A percentile compares a stretch with the other conserved stretches of the same genome.
Conservation (phyloP, 2,329 filamentous ascomycete genomes). For the Talaromyces albobiverticillius region DNA sequence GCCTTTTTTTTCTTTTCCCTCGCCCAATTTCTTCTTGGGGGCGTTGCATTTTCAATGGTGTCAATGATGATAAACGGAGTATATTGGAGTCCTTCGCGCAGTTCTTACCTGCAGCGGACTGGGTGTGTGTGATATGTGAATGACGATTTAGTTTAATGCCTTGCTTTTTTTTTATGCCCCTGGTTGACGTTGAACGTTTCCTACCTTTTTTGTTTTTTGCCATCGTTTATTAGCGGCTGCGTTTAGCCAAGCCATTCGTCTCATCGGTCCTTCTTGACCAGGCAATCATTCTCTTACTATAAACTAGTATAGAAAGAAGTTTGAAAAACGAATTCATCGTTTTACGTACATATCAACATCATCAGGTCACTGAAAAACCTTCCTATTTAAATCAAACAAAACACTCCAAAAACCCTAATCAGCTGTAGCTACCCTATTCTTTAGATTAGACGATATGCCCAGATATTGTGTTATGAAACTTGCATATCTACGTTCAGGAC, state of each 20-base stretch:
- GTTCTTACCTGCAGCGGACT: neutral
- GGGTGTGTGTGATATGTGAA: too few species aligned
- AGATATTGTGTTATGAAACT: too few species aligned
- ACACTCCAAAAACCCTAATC: too few species aligned
- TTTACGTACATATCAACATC: too few species aligned
- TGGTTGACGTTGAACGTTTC: too few species aligned
- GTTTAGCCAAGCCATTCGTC: neutral
- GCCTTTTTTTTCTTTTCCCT: neutral
- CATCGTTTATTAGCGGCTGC: neutral
- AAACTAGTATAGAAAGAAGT: neutral
- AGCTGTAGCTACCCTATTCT: too few species aligned
- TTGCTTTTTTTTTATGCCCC: too few species aligned
- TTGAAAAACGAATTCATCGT: too few species aligned
- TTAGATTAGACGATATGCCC: too few species aligned
- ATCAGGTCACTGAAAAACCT: too few species aligned
- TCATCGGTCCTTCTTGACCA: neutral
- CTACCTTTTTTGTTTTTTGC: neutral
- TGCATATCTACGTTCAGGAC: too few species aligned
- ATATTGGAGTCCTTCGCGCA: neutral
- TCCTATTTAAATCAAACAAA: too few species aligned
- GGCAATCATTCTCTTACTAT: neutral
- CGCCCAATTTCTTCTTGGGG: neutral
- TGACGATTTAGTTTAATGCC: constrained; percentile 17
- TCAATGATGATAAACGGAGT: neutral
- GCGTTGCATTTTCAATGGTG: neutral